These are phyloP conservation scores for Lathyrus tuberosus DNA, from an alignment of 306 rosid species.

Conservation along the genomic window DNA sequence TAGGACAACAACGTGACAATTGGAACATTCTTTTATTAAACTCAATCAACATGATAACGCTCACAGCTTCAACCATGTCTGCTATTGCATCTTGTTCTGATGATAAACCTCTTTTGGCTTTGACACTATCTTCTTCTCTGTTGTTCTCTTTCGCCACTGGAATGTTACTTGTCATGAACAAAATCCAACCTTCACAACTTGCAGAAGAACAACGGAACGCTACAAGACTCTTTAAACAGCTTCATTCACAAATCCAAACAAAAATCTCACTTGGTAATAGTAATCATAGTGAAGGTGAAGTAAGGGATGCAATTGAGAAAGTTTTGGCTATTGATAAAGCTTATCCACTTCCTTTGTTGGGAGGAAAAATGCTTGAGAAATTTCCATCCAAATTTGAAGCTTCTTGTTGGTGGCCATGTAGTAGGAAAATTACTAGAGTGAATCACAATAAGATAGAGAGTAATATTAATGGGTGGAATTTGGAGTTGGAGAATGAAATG, in stretches of 20 bases:
- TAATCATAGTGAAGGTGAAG: slow-evolving; percentile 37
- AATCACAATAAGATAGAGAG: not conserved
- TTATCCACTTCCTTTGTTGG: slow-evolving; percentile 60
- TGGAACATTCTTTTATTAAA: slow-evolving; percentile 65
- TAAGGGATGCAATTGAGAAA: slow-evolving; percentile 48
- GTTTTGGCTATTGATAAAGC: slow-evolving; percentile 43
- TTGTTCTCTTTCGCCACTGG: slow-evolving; percentile 65
- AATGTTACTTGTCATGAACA: slow-evolving; percentile 56
- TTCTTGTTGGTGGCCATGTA: slow-evolving; percentile 72
- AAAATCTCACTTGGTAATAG: slow-evolving; percentile 33
- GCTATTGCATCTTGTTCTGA: slow-evolving; percentile 30
- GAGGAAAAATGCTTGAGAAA: slow-evolving; percentile 77
- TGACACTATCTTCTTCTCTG: slow-evolving; percentile 57
- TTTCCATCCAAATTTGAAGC: slow-evolving; percentile 57
- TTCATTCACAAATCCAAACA: slow-evolving; percentile 49
- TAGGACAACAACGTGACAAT: slow-evolving; percentile 60
- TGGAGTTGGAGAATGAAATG: slow-evolving; percentile 55
- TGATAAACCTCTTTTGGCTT: slow-evolving; percentile 39
- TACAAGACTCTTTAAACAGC: slow-evolving; percentile 56
- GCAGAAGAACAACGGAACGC: slow-evolving; percentile 79
- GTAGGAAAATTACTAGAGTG: not conserved
- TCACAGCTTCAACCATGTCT: slow-evolving; percentile 60
- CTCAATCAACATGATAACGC: slow-evolving; percentile 75
- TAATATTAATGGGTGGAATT: slow-evolving; percentile 55
- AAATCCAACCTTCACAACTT: slow-evolving; percentile 79